Base-by-base conservation (phyloP, 768 basidiomycete genomes). In the Trametes elegans region DNA sequence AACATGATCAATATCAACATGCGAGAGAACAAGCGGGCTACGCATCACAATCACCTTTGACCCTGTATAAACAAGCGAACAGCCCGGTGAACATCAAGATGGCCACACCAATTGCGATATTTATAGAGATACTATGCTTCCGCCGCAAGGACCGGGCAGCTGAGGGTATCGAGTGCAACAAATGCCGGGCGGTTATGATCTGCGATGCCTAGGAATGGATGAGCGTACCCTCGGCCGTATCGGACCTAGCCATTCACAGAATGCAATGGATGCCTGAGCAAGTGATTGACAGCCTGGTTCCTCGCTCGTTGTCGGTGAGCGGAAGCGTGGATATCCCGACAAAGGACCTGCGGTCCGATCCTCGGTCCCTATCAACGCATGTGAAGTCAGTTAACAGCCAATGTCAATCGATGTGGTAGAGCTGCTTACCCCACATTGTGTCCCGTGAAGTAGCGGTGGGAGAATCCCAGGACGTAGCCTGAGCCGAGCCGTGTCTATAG, bases 291-390 rank as follows among this genome's bases (percentile, higher is more conserved):
- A 19, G n/a, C 13, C 13, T 18, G 38, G n/a, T 18, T 5, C 14
- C 38, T 19, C 13, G 18, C 38, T 10, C 35, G 13, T 18, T 8
- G 14, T 39, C 38, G 21, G 18, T 39, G 14, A 16, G n/a, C 8
- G 4, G 38, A 14, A 27, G 39, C 40, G 49, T 42, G 49, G 49
- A 55, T 49, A 28, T 5, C n/a, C 47, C 54, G 54, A 49, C 34
- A 18, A 43, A 49, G 54, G 54, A 19, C 54, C 54, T 36, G 24
- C 54, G 54, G 54, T 43, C 54, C 54, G 54, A 49, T 40, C 24
- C 27, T 35, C 34, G 34, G 34, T 35, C 6, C n/a, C n/a, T 35
- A 13, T 35, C 34, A n/a, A n/a, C n/a, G n/a, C n/a, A n/a, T 34
- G 23, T 24, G 24, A 14, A 47, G 31, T 28, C 26, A 14, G 42